Evolutionary conservation across 768 basidiomycete genomes (phyloP).

Genomic region (Tubosaeta sp.): DNA sequence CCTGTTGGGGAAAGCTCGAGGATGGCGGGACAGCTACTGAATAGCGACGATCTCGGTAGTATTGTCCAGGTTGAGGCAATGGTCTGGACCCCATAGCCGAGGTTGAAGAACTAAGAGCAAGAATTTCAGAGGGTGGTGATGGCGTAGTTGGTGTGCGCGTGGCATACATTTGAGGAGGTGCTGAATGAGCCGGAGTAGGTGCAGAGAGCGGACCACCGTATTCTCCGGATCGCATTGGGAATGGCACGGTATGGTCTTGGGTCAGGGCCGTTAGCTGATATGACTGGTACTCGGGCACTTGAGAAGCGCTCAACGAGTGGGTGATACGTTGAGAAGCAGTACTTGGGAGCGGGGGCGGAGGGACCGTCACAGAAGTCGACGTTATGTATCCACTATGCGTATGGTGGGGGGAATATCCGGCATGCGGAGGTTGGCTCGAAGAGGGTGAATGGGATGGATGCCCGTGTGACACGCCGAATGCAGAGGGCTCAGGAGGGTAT

Average conservation of each 20-base stretch:
- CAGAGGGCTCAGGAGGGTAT: conserved; percentile 31
- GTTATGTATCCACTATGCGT: conserved; percentile 11
- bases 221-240: conserved; percentile 26
- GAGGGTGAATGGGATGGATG: conserved; percentile 35
- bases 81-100: conserved; percentile 26
- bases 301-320: conserved; percentile 28
- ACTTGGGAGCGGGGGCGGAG: conserved; percentile 8
- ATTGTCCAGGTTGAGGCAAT: conserved; percentile 30
- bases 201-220: conserved; percentile 16
- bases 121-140: conserved; percentile 24
- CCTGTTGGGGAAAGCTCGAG: conserved; percentile 29
- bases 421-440: conserved; percentile 12
- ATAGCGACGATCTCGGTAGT: conserved; percentile 28
- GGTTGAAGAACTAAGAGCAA: conserved; percentile 1
- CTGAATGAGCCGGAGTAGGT: conserved; percentile 20
- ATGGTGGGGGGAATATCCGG: conserved; percentile 20
- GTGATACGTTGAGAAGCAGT: conserved; percentile 17
- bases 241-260: conserved; percentile 20
- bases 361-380: conserved; percentile 2
- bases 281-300: conserved; percentile 22
- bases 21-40: conserved; percentile 28
- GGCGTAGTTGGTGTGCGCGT: conserved; percentile 15
- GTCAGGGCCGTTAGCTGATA: conserved; percentile 16
- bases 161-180: conserved; percentile 25
- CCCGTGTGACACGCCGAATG: conserved; percentile 34